Evolutionary conservation across 1,139 yeast genomes (phyloP).

Genomic region (Diutina siamensis): DNA sequence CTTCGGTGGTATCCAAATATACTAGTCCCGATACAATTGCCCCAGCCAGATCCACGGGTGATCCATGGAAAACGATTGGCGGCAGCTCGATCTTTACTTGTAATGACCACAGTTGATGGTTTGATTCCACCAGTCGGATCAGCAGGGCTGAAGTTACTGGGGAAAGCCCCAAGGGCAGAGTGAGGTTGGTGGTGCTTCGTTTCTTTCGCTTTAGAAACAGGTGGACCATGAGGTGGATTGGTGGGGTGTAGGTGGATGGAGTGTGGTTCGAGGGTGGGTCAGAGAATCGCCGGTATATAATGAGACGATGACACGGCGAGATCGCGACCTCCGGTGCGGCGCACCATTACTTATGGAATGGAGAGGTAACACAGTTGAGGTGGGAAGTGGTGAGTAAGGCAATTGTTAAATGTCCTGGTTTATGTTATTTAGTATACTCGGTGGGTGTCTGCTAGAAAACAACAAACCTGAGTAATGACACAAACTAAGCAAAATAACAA

Average conservation of each 20-base stretch:
- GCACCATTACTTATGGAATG: no score
- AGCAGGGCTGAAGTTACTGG: conserved; percentile 3
- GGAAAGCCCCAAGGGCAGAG: neutral
- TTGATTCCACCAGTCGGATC: conserved; percentile 1
- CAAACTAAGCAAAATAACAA: no score
- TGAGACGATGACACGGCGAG: no score
- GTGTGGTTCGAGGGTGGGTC: neutral
- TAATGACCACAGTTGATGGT: conserved; percentile 18
- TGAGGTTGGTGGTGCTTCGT: neutral
- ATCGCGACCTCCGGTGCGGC: no score
- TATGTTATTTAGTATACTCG: no score
- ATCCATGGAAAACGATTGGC: conserved; percentile 77
- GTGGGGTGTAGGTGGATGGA: neutral
- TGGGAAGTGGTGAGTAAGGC: no score
- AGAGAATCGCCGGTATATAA: no score
- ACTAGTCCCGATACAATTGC: conserved; percentile 37
- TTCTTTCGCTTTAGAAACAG: conserved; percentile 4
- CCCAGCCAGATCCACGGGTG: conserved; percentile 71
- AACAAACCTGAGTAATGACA: no score
- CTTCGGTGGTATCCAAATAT: neutral
- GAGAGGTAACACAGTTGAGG: no score
- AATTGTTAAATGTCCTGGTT: no score
- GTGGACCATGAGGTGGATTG: neutral
- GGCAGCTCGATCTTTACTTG: conserved; percentile 74
- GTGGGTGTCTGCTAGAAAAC: no score